These are phyloP conservation scores for Coemansia sp. DNA, from an alignment of 192 early-diverging fungal species.

Conservation along the genomic window DNA sequence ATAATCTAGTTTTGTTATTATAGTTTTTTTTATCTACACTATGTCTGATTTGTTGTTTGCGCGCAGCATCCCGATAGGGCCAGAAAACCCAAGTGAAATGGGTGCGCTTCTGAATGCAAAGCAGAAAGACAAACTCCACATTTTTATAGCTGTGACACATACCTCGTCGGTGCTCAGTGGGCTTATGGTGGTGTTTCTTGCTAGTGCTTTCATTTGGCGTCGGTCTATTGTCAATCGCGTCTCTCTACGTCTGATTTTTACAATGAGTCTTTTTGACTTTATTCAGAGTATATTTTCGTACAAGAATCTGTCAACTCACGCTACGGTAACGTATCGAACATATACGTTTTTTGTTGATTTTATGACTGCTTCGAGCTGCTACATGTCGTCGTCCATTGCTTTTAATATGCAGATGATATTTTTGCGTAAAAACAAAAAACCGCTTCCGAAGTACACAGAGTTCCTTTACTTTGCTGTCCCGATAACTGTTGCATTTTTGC, in stretches of 20 bases:
- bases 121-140: not conserved
- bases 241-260: conserved; percentile 33
- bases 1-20: not conserved
- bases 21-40: not conserved
- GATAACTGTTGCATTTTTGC: conserved; percentile 8
- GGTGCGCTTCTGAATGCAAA: not conserved
- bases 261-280: conserved; percentile 26
- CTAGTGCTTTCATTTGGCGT: conserved; percentile 30
- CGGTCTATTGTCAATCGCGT: conserved; percentile 28
- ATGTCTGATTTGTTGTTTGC: not conserved
- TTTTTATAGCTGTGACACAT: not conserved
- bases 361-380: conserved; percentile 19
- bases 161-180: conserved; percentile 9
- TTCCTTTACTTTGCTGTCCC: conserved; percentile 37
- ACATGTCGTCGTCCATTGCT: conserved; percentile 39
- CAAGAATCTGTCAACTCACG: not conserved
- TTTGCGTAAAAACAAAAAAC: conserved; percentile 14
- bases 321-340: not conserved
- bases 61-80: conserved; percentile 4
- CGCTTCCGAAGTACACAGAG: conserved; percentile 28
- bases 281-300: conserved; percentile 17
- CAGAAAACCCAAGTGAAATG: not conserved
- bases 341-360: conserved; percentile 17
- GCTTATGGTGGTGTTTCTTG: conserved; percentile 20
- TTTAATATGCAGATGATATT: conserved; percentile 43